Conservation (phyloP, 1,284 basidiomycete genomes). For the Sparassis latifolia region DNA sequence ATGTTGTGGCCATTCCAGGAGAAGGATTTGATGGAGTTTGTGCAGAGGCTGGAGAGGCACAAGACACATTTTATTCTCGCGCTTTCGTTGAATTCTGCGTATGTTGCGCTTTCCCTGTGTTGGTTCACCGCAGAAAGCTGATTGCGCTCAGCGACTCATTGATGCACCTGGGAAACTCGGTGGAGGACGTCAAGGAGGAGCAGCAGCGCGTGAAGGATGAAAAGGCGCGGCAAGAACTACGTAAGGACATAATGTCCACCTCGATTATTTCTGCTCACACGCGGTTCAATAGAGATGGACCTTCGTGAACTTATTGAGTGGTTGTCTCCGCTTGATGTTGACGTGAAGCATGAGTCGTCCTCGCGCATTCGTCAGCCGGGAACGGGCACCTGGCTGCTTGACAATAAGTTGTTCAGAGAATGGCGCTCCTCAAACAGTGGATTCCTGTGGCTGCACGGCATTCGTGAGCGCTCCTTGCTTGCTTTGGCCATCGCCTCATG, state of each 20-base stretch:
- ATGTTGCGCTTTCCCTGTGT: neutral
- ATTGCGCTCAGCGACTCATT: neutral
- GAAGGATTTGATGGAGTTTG: neutral
- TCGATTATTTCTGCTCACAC: neutral
- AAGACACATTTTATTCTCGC: neutral
- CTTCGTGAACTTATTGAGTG: neutral
- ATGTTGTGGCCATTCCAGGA: neutral
- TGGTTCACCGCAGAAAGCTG: too few relatives aligned
- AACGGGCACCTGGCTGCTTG: neutral
- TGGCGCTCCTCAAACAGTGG: neutral
- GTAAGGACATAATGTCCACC: neutral
- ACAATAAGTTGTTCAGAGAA: neutral
- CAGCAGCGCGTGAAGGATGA: neutral
- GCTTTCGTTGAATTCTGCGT: neutral
- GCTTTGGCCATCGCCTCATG: neutral
- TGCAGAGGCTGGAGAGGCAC: neutral
- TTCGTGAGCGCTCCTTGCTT: neutral
- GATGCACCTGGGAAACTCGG: neutral
- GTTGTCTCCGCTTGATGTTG: neutral
- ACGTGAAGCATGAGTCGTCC: neutral
- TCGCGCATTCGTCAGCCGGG: neutral
- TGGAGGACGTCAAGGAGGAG: too few relatives aligned
- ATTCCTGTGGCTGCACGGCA: neutral
- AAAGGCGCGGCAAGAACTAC: neutral
- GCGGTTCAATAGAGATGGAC: too few relatives aligned